Evolutionary conservation across 768 basidiomycete species (phyloP).

Genomic region (Agaricus subrufescens): DNA sequence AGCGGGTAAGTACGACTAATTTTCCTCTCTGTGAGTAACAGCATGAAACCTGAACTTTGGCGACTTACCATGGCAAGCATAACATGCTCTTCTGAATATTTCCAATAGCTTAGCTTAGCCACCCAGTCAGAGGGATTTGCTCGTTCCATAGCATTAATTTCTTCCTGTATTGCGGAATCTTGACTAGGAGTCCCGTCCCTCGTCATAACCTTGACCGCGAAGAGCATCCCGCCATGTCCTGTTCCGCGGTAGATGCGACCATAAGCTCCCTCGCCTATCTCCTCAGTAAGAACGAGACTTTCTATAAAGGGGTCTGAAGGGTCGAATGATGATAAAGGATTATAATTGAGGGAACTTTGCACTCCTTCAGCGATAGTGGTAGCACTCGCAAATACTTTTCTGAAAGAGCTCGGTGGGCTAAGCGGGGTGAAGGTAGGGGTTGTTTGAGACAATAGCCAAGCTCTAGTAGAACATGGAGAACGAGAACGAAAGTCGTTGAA

Average conservation of each 20-base stretch:
- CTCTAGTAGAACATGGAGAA: background rate
- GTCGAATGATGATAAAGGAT: background rate
- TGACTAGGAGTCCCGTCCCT: background rate
- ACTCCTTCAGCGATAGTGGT: background rate
- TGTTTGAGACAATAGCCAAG: background rate
- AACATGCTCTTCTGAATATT: background rate
- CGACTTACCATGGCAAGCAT: constrained; percentile 5
- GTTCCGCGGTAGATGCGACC: constrained; percentile 6
- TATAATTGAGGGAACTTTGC: background rate
- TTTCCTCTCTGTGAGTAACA: background rate
- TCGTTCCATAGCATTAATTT: constrained; percentile 2
- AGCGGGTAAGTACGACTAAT: constrained; percentile 1
- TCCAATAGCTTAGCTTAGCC: constrained; percentile 3
- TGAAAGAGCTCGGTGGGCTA: too few relatives aligned
- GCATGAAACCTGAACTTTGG: background rate
- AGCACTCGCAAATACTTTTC: background rate
- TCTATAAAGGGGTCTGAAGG: background rate
- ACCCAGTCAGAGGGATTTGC: background rate
- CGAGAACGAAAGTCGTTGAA: background rate
- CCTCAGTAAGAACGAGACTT: background rate
- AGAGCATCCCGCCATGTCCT: background rate
- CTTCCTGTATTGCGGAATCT: background rate
- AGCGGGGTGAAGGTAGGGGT: background rate
- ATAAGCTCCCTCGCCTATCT: constrained; percentile 3
- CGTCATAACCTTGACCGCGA: constrained; percentile 6